These are phyloP conservation scores for Porogramme epimiltina DNA, from an alignment of 1,284 basidiomycete species.

Conservation along the genomic window DNA sequence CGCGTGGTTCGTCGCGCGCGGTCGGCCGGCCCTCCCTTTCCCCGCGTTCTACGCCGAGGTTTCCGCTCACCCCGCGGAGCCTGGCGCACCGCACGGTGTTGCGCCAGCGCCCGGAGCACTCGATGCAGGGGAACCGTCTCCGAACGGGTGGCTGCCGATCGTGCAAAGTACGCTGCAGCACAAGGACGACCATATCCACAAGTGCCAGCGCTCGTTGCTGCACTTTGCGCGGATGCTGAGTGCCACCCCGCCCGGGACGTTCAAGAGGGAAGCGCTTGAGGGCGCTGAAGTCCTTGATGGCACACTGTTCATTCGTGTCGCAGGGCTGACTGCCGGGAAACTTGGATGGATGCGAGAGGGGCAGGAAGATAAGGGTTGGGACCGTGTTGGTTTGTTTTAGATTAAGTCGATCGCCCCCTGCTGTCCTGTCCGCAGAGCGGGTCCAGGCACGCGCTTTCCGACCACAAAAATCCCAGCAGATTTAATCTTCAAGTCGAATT, in stretches of 20 bases:
- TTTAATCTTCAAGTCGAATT: too few relatives aligned
- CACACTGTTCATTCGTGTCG: slow-evolving; percentile 56
- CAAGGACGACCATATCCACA: slow-evolving; percentile 65
- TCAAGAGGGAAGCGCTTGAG: slow-evolving; percentile 35
- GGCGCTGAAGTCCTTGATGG: slow-evolving; percentile 59
- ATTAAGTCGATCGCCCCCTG: too few relatives aligned
- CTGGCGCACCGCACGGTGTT: background rate
- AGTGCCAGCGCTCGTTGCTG: slow-evolving; percentile 57
- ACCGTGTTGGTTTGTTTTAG: slow-evolving; percentile 27
- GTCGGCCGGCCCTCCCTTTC: slow-evolving; percentile 36
- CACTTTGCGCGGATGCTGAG: slow-evolving; percentile 57
- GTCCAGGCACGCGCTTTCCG: too few relatives aligned
- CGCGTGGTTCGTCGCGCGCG: slow-evolving; percentile 39
- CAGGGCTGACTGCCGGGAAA: slow-evolving; percentile 48
- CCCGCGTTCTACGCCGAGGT: slow-evolving; percentile 34
- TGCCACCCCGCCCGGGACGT: slow-evolving; percentile 36
- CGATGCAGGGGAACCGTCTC: slow-evolving; percentile 33
- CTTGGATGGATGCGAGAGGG: slow-evolving; percentile 58
- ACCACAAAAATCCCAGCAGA: too few relatives aligned
- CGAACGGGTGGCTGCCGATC: slow-evolving; percentile 60
- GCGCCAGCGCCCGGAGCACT: slow-evolving; percentile 35
- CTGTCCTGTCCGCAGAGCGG: too few relatives aligned
- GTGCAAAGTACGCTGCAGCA: slow-evolving; percentile 50
- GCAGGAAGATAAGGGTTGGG: slow-evolving; percentile 33
- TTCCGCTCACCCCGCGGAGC: slow-evolving; percentile 16